These are phyloP conservation scores for Solanum ossicruentum DNA, from an alignment of 257 asterid genomes.

Conservation along the genomic window DNA sequence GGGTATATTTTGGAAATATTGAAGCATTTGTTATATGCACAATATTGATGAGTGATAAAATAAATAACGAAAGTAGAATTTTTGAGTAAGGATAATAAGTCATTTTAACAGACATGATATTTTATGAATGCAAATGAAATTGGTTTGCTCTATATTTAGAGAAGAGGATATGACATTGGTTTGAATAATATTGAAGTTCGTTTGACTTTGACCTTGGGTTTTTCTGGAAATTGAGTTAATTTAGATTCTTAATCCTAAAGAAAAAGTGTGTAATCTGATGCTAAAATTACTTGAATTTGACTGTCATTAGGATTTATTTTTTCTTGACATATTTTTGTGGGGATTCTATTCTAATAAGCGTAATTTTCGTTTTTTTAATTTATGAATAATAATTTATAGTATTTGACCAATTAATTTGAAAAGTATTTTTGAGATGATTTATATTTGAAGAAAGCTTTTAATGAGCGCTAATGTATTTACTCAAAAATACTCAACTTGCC, in stretches of 20 bases:
- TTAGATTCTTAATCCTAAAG: not conserved
- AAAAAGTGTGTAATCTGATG: not conserved
- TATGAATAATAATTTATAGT: not conserved
- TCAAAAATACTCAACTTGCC: too few relatives aligned
- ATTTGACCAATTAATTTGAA: too few relatives aligned
- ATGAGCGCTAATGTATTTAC: too few relatives aligned
- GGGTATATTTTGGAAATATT: not conserved
- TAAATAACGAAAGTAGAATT: not conserved
- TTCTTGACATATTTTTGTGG: not conserved
- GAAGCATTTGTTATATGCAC: not conserved
- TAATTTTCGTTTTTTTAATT: accelerated
- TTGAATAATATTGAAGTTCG: not conserved
- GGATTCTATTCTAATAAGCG: too few relatives aligned
- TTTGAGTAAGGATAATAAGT: not conserved
- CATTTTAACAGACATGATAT: not conserved
- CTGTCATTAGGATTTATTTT: not conserved
- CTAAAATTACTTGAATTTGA: not conserved
- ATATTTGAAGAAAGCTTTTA: too few relatives aligned
- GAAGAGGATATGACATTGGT: not conserved
- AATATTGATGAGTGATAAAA: not conserved
- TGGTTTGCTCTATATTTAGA: not conserved
- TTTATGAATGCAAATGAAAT: not conserved
- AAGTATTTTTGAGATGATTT: too few relatives aligned
- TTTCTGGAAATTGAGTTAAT: not conserved
- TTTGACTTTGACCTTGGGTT: not conserved